A percentile compares a stretch with the other conserved stretches of the same genome.
Evolutionary conservation across 2,329 filamentous ascomycete genomes (phyloP).

Genomic region (Curvularia lunata): DNA sequence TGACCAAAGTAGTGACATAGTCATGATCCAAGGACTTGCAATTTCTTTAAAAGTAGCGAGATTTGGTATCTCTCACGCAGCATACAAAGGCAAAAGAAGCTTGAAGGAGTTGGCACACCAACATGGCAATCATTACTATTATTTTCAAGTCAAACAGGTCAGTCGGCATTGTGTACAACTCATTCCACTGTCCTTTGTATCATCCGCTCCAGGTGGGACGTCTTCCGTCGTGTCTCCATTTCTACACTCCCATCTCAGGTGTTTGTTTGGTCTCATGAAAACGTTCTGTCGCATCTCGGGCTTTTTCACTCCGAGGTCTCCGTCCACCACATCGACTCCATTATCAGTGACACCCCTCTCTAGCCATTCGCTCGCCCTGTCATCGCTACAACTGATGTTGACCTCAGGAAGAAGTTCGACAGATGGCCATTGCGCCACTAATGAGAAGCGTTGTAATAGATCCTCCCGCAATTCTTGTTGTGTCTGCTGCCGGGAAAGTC

Average conservation of each 20-base stretch:
- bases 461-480: slow-evolving; percentile 13
- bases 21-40: background rate
- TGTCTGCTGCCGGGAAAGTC: slow-evolving; percentile 10
- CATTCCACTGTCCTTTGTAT: background rate
- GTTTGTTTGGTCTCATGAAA: slow-evolving; percentile 7
- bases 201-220: background rate
- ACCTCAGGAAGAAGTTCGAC: slow-evolving; percentile 22
- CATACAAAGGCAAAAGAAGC: background rate
- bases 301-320: slow-evolving; percentile 11
- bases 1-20: background rate
- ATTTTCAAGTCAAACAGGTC: background rate
- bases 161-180: background rate
- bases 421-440: slow-evolving; percentile 11
- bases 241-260: slow-evolving; percentile 13
- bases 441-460: slow-evolving; percentile 14
- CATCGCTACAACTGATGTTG: slow-evolving; percentile 16
- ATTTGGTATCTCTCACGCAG: background rate
- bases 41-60: background rate
- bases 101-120: background rate
- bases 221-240: background rate
- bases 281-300: slow-evolving; percentile 4
- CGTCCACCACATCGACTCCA: slow-evolving; percentile 5
- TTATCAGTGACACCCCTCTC: slow-evolving; percentile 17
- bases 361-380: slow-evolving; percentile 27
- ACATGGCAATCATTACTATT: background rate